Conservation (phyloP, 2,329 filamentous ascomycete genomes). For the Cercospora zeina region DNA sequence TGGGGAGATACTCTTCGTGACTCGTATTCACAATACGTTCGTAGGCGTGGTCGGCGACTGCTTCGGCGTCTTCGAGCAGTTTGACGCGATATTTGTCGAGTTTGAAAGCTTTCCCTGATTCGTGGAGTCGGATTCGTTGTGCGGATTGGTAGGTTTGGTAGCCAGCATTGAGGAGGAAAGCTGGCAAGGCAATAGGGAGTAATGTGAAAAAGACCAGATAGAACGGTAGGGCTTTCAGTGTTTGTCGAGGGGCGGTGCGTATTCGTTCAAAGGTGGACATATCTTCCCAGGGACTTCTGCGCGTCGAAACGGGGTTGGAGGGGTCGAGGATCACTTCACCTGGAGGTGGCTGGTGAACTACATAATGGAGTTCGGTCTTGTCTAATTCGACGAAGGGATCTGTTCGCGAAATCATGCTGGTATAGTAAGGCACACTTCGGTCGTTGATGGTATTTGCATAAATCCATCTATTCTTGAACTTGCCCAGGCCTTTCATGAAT, state of each 20-base stretch:
- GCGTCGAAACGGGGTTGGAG: conserved; percentile 58
- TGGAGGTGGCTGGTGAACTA: conserved; percentile 66
- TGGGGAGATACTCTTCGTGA: conserved; percentile 66
- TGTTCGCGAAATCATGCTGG: conserved; percentile 71
- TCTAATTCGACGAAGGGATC: conserved; percentile 74
- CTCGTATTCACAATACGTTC: conserved; percentile 70
- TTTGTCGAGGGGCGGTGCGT: conserved; percentile 33
- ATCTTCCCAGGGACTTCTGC: conserved; percentile 25
- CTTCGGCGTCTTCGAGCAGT: conserved; percentile 71
- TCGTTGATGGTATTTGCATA: conserved; percentile 91
- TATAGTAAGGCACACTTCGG: conserved; percentile 77
- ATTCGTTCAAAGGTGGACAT: conserved; percentile 29
- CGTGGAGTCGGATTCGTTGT: conserved; percentile 73
- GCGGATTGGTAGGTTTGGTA: conserved; percentile 75
- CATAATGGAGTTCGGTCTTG: conserved; percentile 69
- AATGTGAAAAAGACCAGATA: conserved; percentile 66
- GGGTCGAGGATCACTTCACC: conserved; percentile 75
- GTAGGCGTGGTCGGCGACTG: conserved; percentile 74
- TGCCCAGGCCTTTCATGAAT: conserved; percentile 75
- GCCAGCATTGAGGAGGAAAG: conserved; percentile 73
- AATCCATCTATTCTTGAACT: conserved; percentile 73
- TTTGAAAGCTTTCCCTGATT: conserved; percentile 62
- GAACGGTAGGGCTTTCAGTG: conserved; percentile 61
- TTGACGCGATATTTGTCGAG: conserved; percentile 73
- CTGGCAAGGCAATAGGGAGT: conserved; percentile 68